Conservation (phyloP, 805 yeast genomes). For the Kazachstania taianensis region DNA sequence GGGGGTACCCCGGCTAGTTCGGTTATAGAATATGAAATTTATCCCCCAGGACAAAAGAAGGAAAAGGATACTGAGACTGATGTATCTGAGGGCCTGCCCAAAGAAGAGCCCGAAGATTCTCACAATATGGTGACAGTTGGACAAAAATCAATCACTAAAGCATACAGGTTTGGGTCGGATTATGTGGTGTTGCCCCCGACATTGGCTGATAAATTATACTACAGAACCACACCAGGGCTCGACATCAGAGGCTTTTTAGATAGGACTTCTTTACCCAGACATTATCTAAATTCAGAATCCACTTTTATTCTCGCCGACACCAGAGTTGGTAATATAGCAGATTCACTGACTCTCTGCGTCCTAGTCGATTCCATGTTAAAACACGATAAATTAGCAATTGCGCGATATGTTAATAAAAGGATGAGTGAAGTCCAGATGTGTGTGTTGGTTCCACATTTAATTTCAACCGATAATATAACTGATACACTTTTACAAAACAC, state of each 20-base stretch:
- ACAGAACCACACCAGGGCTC: constrained; percentile 41
- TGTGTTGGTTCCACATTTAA: constrained; percentile 41
- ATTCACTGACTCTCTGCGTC: constrained; percentile 35
- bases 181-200: constrained; percentile 44
- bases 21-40: constrained; percentile 18
- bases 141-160: constrained; percentile 38
- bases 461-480: neutral
- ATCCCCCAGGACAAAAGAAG: too few relatives aligned
- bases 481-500: neutral
- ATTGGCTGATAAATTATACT: constrained; percentile 32
- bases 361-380: constrained; percentile 45
- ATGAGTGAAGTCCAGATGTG: constrained; percentile 42
- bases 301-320: constrained; percentile 38
- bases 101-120: constrained; percentile 12
- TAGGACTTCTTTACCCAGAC: constrained; percentile 40
- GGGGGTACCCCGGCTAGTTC: constrained; percentile 13
- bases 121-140: constrained; percentile 16
- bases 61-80: too few relatives aligned
- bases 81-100: constrained; percentile 15
- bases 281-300: constrained; percentile 51
- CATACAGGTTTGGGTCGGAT: constrained; percentile 57
- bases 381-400: constrained; percentile 43
- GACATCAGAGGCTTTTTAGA: constrained; percentile 56
- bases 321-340: constrained; percentile 28
- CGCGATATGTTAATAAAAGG: constrained; percentile 48